Percentiles rank a stretch among this genome's conserved stretches.
Conservation (phyloP, 2,329 filamentous ascomycete species). For the Fusarium longipes region DNA sequence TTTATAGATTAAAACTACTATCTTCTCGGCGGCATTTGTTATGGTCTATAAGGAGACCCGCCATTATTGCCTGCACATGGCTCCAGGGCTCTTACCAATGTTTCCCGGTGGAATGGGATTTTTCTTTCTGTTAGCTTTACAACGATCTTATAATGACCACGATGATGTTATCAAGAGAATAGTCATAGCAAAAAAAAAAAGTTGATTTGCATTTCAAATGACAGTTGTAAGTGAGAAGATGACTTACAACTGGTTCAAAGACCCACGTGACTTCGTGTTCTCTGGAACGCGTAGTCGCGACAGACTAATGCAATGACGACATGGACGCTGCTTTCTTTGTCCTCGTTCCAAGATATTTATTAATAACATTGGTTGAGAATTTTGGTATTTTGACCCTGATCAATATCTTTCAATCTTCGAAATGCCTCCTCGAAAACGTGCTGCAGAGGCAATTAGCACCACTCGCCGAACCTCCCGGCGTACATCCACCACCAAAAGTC, state of each 20-base stretch:
- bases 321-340: conserved; percentile 18
- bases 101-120: background rate
- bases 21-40: background rate
- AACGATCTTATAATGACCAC: too few relatives aligned
- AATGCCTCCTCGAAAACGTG: conserved; percentile 57
- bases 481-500: conserved; percentile 60
- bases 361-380: background rate
- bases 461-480: conserved; percentile 61
- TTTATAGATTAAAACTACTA: background rate
- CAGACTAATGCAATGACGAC: conserved; percentile 40
- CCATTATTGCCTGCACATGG: background rate
- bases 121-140: too few relatives aligned
- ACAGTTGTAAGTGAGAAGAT: background rate
- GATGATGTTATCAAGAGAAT: background rate
- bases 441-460: conserved; percentile 47
- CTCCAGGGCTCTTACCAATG: background rate
- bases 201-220: background rate
- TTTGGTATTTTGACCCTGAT: background rate
- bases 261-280: conserved; percentile 46
- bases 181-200: too few relatives aligned
- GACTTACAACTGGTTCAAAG: background rate
- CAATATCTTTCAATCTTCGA: background rate
- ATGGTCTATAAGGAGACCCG: background rate
- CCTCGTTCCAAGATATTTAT: background rate
- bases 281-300: conserved; percentile 42